Evolutionary conservation across 1,284 basidiomycete species (phyloP).

Genomic region (Ceratobasidium sp.): DNA sequence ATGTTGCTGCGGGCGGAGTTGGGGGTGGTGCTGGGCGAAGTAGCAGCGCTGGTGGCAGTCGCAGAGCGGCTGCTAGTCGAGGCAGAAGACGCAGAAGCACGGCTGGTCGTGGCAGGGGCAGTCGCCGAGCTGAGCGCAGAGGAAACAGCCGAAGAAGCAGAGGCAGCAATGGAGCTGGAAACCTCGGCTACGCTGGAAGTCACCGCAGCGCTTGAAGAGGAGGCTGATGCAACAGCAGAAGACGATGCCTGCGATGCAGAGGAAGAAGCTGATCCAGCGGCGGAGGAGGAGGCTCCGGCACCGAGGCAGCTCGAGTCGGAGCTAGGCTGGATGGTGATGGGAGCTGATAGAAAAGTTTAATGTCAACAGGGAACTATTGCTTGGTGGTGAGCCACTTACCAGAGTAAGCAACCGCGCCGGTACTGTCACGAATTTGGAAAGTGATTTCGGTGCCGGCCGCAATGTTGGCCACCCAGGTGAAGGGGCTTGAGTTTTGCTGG

Average conservation of each 20-base stretch:
- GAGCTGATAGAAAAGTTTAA: background rate
- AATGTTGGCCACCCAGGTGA: conserved; percentile 23
- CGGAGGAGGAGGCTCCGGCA: background rate
- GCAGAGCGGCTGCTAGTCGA: background rate
- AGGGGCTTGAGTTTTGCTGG: background rate
- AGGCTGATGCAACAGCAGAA: background rate
- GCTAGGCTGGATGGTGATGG: conserved; percentile 17
- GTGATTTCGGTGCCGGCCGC: background rate
- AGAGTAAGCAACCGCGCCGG: conserved; percentile 28
- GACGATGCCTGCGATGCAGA: background rate
- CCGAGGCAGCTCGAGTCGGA: conserved; percentile 35
- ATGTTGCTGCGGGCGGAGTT: conserved; percentile 29
- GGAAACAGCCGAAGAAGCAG: background rate
- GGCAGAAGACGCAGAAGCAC: background rate
- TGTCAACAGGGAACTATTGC: background rate
- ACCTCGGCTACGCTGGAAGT: conserved; percentile 1
- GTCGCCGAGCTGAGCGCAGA: background rate
- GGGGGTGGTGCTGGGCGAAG: background rate
- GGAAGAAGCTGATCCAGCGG: background rate
- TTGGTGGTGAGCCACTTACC: conserved; percentile 1
- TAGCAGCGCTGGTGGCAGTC: conserved; percentile 21
- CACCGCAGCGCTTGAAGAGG: background rate
- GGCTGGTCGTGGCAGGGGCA: background rate
- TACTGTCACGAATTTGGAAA: conserved; percentile 12
- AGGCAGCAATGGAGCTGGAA: background rate